Evolutionary conservation across 2,329 filamentous ascomycete species (phyloP), one percentile per base, ranked within the genome.

Genomic region (Emericellopsis atlantica): DNA sequence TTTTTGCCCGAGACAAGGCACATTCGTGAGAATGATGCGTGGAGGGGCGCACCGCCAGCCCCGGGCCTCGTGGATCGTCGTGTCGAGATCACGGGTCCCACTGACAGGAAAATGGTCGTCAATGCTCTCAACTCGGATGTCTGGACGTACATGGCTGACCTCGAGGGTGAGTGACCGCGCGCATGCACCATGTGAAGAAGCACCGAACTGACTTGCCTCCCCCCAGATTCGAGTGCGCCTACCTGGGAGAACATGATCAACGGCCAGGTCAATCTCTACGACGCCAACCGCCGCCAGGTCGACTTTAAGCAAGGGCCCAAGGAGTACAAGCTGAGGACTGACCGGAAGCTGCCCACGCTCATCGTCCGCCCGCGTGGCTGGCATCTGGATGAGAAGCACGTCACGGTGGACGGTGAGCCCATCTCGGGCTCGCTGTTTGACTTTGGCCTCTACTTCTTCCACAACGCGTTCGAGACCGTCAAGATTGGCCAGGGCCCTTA

Each of bases 241-340:
- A 93, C 87, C 32, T 94, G 87, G 87, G 84, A 90, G 50, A 93
- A 93, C 68, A 93, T 94, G 85, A 79, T 93, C 66, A 88, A 88
- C 52, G 87, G 87, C 45, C 87, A 94, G 62, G 76, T 90, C 44
- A 94, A 94, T 67, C 72, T 94, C 42, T 87, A 93, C 67, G 87
- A 93, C 54, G 87, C 86, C 46, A 84, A 92, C 54, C 81, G 87
- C 53, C 78, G 74, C 50, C 81, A 93, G 62, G 76, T 94, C 49
- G 86, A 94, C 65, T 94, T 93, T 72, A 88, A 87, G 69, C 79
- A 84, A 54, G 85, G 84, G 45, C 70, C 77, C 52, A 94, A 93
- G 67, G 84, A 90, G 56, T 94, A 94, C 70, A 92, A 92, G 69
- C 79, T 94, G 43, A 82, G 87, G 48, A 90, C 81, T 43, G 87